Percentiles rank a stretch among this genome's conserved stretches.
These are phyloP conservation scores for Aspergillus fischeri DNA, from an alignment of 2,329 filamentous ascomycete genomes.

Conservation along the genomic window DNA sequence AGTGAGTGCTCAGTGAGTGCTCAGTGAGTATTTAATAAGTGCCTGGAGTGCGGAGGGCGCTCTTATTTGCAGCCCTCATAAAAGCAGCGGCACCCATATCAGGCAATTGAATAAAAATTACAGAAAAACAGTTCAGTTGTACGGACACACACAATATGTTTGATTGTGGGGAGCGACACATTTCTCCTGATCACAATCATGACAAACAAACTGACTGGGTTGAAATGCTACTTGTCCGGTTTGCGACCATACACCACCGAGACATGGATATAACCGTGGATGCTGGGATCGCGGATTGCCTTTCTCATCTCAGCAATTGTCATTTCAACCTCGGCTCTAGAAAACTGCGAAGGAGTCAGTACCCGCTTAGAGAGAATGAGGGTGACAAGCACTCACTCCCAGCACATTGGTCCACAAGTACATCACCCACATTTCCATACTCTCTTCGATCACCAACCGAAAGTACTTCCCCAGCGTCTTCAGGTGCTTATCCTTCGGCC, in stretches of 20 bases:
- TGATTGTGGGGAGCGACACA: too few relatives aligned
- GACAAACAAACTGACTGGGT: too few relatives aligned
- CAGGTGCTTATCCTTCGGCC: slow-evolving; percentile 14
- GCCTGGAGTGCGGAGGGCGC: too few relatives aligned
- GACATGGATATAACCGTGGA: neutral
- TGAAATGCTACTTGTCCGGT: neutral
- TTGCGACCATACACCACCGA: neutral
- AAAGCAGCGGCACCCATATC: too few relatives aligned
- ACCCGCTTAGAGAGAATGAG: neutral
- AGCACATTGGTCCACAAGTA: slow-evolving; percentile 22
- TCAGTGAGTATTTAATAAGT: too few relatives aligned
- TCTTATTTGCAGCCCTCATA: too few relatives aligned
- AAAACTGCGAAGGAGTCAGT: neutral
- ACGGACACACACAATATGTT: too few relatives aligned
- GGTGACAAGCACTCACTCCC: slow-evolving; percentile 14
- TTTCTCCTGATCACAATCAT: too few relatives aligned
- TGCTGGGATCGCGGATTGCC: neutral
- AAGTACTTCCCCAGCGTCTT: slow-evolving; percentile 21
- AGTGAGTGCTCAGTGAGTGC: too few relatives aligned
- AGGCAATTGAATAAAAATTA: too few relatives aligned
- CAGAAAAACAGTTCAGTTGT: too few relatives aligned
- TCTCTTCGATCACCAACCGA: slow-evolving; percentile 22
- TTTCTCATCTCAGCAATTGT: neutral
- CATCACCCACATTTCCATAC: slow-evolving; percentile 28
- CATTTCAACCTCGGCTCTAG: neutral